phyloP scores from a whole-genome alignment of 2,329 filamentous ascomycete genomes.

The Elsinoe perseae region DNA sequence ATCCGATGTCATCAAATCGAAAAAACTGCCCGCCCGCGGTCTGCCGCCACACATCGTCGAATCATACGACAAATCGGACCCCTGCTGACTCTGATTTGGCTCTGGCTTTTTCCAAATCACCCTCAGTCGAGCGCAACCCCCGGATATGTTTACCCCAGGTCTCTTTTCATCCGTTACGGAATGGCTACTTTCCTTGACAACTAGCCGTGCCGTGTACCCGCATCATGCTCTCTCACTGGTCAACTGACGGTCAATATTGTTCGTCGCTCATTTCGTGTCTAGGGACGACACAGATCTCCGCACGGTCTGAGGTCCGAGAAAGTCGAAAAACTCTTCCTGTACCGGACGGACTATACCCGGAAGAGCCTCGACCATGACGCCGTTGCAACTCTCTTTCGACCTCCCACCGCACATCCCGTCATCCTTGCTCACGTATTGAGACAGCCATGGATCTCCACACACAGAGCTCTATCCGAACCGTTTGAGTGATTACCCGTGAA shows the following conservation, averaged over 20 bases:
- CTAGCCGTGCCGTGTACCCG: slow-evolving; percentile 6
- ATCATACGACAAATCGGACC: slow-evolving; percentile 6
- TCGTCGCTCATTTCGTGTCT: not conserved
- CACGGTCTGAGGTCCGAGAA: slow-evolving; percentile 12
- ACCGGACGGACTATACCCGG: slow-evolving; percentile 1
- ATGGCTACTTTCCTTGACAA: not conserved
- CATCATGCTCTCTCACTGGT: not conserved
- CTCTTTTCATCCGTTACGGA: not conserved
- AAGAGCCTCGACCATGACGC: slow-evolving; percentile 7
- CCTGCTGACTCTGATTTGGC: not conserved
- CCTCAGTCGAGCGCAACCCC: not conserved
- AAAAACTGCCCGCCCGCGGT: not conserved
- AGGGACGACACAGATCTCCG: slow-evolving; percentile 10
- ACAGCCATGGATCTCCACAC: slow-evolving; percentile 7
- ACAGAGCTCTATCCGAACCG: slow-evolving; percentile 2
- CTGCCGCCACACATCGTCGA: not conserved
- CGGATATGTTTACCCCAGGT: not conserved
- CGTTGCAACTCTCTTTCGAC: slow-evolving; percentile 12
- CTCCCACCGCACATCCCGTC: slow-evolving; percentile 1
- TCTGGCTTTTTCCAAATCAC: not conserved
- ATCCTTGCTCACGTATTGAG: not conserved
- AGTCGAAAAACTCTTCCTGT: slow-evolving; percentile 10
- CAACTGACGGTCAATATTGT: not conserved
- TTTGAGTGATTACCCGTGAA: slow-evolving; percentile 2
- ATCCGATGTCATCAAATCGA: not conserved